A percentile compares a stretch with the other conserved stretches of the same genome.
phyloP scores from a whole-genome alignment of 2,329 filamentous ascomycete species.

The Emydomyces testavorans region DNA sequence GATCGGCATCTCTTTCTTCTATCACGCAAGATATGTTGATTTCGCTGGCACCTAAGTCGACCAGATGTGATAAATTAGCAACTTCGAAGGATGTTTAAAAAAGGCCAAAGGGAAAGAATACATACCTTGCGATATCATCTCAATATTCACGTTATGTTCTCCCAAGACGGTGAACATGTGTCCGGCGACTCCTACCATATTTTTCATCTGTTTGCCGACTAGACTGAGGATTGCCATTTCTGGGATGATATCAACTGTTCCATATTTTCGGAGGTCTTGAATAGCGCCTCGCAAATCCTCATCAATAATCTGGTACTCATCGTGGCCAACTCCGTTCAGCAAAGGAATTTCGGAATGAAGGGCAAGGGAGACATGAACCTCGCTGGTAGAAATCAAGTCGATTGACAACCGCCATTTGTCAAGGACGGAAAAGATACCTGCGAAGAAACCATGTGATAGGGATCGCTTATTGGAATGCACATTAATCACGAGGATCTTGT shows the following conservation, averaged over 20 bases:
- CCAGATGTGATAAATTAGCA: neutral
- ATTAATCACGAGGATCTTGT: conserved; percentile 92
- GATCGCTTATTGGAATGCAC: conserved; percentile 96
- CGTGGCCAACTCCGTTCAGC: conserved; percentile 37
- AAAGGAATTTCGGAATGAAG: conserved; percentile 65
- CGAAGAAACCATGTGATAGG: conserved; percentile 91
- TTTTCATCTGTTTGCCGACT: conserved; percentile 92
- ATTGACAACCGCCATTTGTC: conserved; percentile 80
- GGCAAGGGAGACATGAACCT: conserved; percentile 96
- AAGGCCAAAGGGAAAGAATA: conserved; percentile 8
- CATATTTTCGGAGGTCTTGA: conserved; percentile 63
- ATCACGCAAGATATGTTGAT: conserved; percentile 99
- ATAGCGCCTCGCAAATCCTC: conserved; percentile 55
- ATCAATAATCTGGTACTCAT: conserved; percentile 45
- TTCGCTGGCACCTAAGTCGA: conserved; percentile 68
- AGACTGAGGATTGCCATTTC: conserved; percentile 94
- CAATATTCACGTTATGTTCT: conserved; percentile 88
- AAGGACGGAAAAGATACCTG: conserved; percentile 82
- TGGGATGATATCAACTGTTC: conserved; percentile 78
- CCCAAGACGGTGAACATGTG: conserved; percentile 91
- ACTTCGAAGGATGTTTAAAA: neutral
- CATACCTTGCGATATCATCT: conserved; percentile 97
- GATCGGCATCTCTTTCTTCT: conserved; percentile 75
- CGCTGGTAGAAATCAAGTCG: conserved; percentile 88
- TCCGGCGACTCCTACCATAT: conserved; percentile 88